phyloP scores from a whole-genome alignment of 1,284 basidiomycete genomes.

The Heterobasidion occidentale region DNA sequence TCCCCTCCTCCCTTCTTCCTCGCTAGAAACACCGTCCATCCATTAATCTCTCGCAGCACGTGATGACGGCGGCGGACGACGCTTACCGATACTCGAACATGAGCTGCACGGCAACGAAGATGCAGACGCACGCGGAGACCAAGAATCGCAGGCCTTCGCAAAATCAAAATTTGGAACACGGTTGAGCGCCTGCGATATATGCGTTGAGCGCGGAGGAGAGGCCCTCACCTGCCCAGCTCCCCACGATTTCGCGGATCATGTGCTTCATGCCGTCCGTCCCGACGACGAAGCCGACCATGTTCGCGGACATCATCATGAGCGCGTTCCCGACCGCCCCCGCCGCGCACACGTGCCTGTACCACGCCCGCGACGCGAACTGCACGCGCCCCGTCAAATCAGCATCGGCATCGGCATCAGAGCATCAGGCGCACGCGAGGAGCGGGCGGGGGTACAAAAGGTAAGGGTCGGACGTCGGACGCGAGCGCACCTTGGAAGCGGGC shows the following conservation, averaged over 20 bases:
- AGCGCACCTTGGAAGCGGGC: slow-evolving; percentile 51
- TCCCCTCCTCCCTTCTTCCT: slow-evolving; percentile 23
- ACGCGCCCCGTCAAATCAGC: not conserved
- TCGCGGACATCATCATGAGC: slow-evolving; percentile 88
- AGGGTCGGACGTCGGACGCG: not conserved
- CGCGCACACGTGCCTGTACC: slow-evolving; percentile 88
- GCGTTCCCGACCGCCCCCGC: slow-evolving; percentile 83
- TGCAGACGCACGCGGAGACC: slow-evolving; percentile 46
- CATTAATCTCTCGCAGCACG: not conserved
- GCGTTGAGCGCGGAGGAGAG: too few species aligned
- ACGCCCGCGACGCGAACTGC: slow-evolving; percentile 60
- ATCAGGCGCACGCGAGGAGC: slow-evolving; percentile 10
- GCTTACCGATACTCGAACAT: slow-evolving; percentile 91
- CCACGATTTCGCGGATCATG: slow-evolving; percentile 60
- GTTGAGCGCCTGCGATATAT: too few species aligned
- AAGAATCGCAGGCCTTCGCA: slow-evolving; percentile 70
- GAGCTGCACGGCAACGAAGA: slow-evolving; percentile 83
- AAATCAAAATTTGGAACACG: too few species aligned
- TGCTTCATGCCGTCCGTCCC: slow-evolving; percentile 79
- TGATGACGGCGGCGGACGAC: too few species aligned
- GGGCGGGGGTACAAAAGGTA: too few species aligned
- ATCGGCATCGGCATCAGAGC: too few species aligned
- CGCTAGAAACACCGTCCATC: slow-evolving; percentile 14
- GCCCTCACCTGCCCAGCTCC: slow-evolving; percentile 58
- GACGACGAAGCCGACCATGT: slow-evolving; percentile 93